Evolutionary conservation across 2,329 filamentous ascomycete genomes (phyloP), one percentile per base, ranked within the genome.

Genomic region (Pseudopyrenochaeta lycopersici): DNA sequence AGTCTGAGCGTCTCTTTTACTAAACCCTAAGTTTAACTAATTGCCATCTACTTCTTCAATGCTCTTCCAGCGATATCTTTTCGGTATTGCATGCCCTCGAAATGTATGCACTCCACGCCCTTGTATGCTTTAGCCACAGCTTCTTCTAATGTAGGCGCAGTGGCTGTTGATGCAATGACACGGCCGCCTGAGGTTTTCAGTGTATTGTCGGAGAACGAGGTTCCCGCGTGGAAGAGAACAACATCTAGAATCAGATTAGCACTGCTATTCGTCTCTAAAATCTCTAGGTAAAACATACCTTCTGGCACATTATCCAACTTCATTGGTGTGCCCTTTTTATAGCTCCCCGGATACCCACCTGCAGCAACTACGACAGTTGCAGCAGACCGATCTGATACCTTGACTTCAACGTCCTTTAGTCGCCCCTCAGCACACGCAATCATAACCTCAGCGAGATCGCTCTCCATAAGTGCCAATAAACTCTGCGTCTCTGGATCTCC

Each of bases 291-390:
- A 10, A 46, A 63, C 67, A 53, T 60, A 74, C 78, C 76, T 32
- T 73, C 60, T 11, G 76, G 73, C 84, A 89, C 62, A 76, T 80
- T 38, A 78, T 81, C 79, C 38, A 89, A 67, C 23, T 72, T 82
- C 71, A 90, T 88, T 10, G 79, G 74, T 38, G 82, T 90, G 49
- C 91, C 92, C 80, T 96, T 97, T 46, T 85, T 83, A 75, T 98
- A 98, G 3, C 54, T 51, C 6, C 89, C 90, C 4, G 95, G 95
- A 73, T 99, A 99, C 2, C 95, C 95, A 18, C 89, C 91, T 7
- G 95, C 90, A 48, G 94, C 92, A 15, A 96, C 89, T n/a, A 98
- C 92, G 30, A 99, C 92, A 1, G 94, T 98, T 21, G 92, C 90
- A 58, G 92, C 92, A 70, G 89, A 95, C 57, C 85, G 86, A 1